These are phyloP conservation scores for Obba rivulosa DNA, from an alignment of 768 basidiomycete genomes.

Conservation along the genomic window DNA sequence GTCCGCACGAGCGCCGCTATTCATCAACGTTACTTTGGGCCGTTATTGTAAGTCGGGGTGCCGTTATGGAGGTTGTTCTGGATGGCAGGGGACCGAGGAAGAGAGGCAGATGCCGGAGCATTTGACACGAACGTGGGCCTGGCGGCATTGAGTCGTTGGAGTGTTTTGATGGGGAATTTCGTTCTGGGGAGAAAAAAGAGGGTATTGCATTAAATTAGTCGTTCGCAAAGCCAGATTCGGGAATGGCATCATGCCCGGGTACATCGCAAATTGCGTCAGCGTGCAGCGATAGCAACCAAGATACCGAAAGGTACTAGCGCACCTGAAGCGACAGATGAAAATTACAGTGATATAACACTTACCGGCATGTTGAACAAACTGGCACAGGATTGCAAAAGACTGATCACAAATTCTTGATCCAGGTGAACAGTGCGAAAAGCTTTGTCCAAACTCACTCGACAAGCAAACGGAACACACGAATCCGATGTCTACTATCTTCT, in stretches of 20 bases:
- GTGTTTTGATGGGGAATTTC: constrained; percentile 91
- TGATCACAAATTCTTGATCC: constrained; percentile 24
- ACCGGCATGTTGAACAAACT: constrained; percentile 93
- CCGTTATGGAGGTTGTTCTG: constrained; percentile 2
- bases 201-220: neutral
- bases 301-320: neutral
- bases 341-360: constrained; percentile 24
- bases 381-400: constrained; percentile 94
- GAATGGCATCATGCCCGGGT: constrained; percentile 2
- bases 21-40: too few species aligned
- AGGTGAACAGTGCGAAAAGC: neutral
- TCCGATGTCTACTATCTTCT: constrained; percentile 92
- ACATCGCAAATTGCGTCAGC: too few species aligned
- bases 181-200: constrained; percentile 48
- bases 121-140: constrained; percentile 17
- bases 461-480: constrained; percentile 99
- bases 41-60: too few species aligned
- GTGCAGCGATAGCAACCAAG: too few species aligned
- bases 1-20: too few species aligned
- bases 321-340: neutral
- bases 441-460: constrained; percentile 60
- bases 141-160: constrained; percentile 72
- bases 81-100: constrained; percentile 1
- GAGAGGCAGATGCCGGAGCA: constrained; percentile 1
- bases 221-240: neutral